Percentiles rank a stretch among this genome's conserved stretches.
Evolutionary conservation across 2,329 filamentous ascomycete genomes (phyloP).

Genomic region (Ascocoryne sarcoides): DNA sequence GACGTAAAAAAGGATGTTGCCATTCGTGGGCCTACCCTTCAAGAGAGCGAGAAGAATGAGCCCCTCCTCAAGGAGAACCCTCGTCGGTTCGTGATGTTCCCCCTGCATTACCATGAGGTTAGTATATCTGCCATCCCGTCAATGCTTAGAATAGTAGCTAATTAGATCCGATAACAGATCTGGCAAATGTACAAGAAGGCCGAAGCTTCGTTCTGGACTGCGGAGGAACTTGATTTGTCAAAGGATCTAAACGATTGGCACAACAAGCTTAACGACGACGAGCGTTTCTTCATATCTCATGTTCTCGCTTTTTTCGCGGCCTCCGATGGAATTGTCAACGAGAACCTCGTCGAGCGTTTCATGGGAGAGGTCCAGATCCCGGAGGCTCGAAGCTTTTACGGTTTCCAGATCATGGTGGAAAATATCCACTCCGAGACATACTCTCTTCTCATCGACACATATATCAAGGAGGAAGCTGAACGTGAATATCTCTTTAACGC

Average conservation of each 20-base stretch:
- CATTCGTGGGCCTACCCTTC: slow-evolving; percentile 41
- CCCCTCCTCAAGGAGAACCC: slow-evolving; percentile 93
- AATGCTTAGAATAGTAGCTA: too few species aligned
- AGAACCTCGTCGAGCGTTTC: slow-evolving; percentile 98
- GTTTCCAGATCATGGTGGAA: slow-evolving; percentile 99
- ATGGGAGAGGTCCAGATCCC: slow-evolving; percentile 93
- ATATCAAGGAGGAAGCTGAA: slow-evolving; percentile 96
- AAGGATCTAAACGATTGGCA: slow-evolving; percentile 99
- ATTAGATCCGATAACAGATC: too few species aligned
- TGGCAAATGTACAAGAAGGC: slow-evolving; percentile 99
- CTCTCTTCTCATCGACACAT: slow-evolving; percentile 97
- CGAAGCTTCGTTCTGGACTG: slow-evolving; percentile 99
- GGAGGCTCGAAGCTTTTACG: slow-evolving; percentile 98
- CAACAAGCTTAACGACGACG: slow-evolving; percentile 91
- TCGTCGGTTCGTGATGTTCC: slow-evolving; percentile 93
- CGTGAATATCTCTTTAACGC: slow-evolving; percentile 94
- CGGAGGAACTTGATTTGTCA: slow-evolving; percentile 97
- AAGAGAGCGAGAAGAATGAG: slow-evolving; percentile 69
- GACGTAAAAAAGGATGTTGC: slow-evolving; percentile 33
- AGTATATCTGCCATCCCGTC: slow-evolving; percentile 29
- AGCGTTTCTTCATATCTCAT: slow-evolving; percentile 97
- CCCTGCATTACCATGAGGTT: slow-evolving; percentile 99
- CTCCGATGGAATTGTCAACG: slow-evolving; percentile 98
- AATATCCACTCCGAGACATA: slow-evolving; percentile 99
- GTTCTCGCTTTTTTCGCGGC: slow-evolving; percentile 98